phyloP scores from a whole-genome alignment of 1,284 basidiomycete species.

The Vanrija sp. region DNA sequence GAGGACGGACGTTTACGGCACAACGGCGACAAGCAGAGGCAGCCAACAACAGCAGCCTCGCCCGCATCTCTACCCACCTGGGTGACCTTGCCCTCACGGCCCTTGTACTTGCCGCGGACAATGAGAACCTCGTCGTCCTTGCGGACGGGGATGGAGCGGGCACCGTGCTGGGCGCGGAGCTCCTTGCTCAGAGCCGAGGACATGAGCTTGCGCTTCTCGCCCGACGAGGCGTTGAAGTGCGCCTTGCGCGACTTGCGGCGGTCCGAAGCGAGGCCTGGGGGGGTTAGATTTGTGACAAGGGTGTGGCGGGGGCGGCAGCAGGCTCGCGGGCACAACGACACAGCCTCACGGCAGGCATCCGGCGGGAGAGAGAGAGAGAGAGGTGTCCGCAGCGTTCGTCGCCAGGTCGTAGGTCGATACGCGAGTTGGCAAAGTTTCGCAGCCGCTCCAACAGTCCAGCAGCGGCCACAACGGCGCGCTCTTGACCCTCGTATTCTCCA shows the following conservation, averaged over 20 bases:
- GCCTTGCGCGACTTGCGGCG: slow-evolving; percentile 96
- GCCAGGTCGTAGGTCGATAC: neutral
- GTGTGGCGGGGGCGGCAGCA: too few species aligned
- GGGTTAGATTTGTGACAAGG: slow-evolving; percentile 6
- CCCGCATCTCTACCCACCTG: slow-evolving; percentile 52
- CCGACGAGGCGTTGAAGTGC: slow-evolving; percentile 90
- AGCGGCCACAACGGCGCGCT: neutral
- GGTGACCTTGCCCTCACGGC: slow-evolving; percentile 94
- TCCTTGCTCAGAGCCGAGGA: slow-evolving; percentile 94
- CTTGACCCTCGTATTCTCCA: too few species aligned
- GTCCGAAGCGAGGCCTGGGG: slow-evolving; percentile 48
- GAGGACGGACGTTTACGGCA: neutral
- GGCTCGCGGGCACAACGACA: too few species aligned
- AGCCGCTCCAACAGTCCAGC: neutral
- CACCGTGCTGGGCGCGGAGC: slow-evolving; percentile 86
- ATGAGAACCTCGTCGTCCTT: slow-evolving; percentile 99
- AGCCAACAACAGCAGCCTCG: neutral
- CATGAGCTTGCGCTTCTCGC: slow-evolving; percentile 95
- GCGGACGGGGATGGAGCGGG: slow-evolving; percentile 89
- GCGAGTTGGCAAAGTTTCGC: too few species aligned
- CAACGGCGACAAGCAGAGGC: neutral
- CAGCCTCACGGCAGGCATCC: neutral
- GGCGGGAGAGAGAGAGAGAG: neutral
- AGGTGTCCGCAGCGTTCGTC: neutral
- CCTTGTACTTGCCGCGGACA: slow-evolving; percentile 94